These are phyloP conservation scores for Ailanthus altissimus DNA, from an alignment of 345 rosid species.

Conservation along the genomic window DNA sequence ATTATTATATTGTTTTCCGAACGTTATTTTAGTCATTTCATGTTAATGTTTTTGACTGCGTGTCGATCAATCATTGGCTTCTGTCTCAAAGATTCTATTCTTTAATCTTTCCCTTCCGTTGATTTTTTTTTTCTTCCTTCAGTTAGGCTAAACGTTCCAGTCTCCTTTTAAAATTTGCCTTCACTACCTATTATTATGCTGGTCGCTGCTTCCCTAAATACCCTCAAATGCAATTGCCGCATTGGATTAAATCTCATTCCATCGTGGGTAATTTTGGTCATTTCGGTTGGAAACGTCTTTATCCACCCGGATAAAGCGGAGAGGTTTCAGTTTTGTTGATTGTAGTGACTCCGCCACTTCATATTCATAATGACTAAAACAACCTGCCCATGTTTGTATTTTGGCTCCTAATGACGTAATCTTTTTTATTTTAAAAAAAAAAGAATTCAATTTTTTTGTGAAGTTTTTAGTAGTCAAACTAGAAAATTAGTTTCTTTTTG, in stretches of 20 bases:
- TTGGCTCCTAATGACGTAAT: neutral
- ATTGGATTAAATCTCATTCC: neutral
- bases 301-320: slow-evolving; percentile 26
- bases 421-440: too few species aligned
- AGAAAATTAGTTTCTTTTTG: too few species aligned
- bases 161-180: slow-evolving; percentile 18
- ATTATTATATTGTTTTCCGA: neutral
- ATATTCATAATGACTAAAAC: slow-evolving; percentile 5
- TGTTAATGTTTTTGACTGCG: neutral
- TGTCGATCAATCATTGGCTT: neutral
- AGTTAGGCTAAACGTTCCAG: slow-evolving; percentile 11
- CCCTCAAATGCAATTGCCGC: neutral
- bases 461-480: too few species aligned
- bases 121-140: neutral
- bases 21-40: slow-evolving; percentile 13
- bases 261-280: slow-evolving; percentile 18
- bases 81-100: neutral
- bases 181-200: neutral
- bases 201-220: neutral
- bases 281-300: neutral
- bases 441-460: too few species aligned
- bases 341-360: neutral
- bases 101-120: slow-evolving; percentile 10
- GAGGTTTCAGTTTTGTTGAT: slow-evolving; percentile 22
- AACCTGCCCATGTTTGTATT: neutral